phyloP scores from a whole-genome alignment of 1,139 yeast species.

The Lizanozyma gosingica region DNA sequence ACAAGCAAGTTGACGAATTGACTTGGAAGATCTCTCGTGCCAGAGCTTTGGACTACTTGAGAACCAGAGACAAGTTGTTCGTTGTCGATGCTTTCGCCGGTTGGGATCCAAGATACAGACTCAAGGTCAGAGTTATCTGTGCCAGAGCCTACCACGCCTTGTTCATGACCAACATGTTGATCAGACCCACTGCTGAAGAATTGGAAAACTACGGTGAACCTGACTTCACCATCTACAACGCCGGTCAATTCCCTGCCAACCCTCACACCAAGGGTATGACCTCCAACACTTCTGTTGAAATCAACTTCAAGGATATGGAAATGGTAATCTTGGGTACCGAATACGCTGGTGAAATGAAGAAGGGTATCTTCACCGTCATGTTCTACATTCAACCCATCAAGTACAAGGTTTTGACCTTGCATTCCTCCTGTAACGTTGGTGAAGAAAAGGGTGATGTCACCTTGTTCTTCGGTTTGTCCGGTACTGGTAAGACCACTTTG shows the following conservation, averaged over 20 bases:
- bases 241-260: constrained; percentile 98
- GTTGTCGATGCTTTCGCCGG: constrained; percentile 97
- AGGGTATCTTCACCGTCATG: constrained; percentile 98
- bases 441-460: constrained; percentile 69
- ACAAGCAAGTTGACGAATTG: constrained; percentile 87
- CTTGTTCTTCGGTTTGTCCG: constrained; percentile 91
- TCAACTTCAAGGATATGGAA: constrained; percentile 96
- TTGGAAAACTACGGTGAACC: constrained; percentile 90
- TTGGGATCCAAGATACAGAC: constrained; percentile 98
- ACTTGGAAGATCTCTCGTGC: constrained; percentile 96
- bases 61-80: constrained; percentile 91
- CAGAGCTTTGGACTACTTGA: constrained; percentile 92
- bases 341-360: constrained; percentile 99
- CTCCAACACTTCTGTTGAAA: constrained; percentile 90
- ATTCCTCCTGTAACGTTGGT: constrained; percentile 95
- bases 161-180: constrained; percentile 97
- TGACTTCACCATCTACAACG: constrained; percentile 96
- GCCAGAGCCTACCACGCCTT: constrained; percentile 98
- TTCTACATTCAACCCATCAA: constrained; percentile 96
- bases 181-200: constrained; percentile 90
- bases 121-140: constrained; percentile 93
- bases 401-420: constrained; percentile 86
- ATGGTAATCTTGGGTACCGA: constrained; percentile 98
- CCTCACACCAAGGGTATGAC: constrained; percentile 97
- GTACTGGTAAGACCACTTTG: constrained; percentile 97